Evolutionary conservation across 768 basidiomycete genomes (phyloP).

Genomic region (Dentipellis sp.): DNA sequence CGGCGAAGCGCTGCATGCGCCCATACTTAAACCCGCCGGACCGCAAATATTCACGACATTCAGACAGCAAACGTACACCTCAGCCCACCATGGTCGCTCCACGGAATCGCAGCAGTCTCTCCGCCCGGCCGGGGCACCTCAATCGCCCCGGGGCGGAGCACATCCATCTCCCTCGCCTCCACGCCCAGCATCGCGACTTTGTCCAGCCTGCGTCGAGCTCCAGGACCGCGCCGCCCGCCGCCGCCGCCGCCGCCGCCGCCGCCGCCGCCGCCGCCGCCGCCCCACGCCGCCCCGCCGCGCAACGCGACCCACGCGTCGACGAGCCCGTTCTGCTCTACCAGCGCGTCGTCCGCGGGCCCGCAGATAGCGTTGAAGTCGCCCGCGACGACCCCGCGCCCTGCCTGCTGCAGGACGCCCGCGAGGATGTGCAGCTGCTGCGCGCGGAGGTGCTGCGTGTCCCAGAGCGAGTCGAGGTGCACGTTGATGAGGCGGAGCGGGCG

Average conservation of each 20-base stretch:
- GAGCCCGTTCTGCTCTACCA: slow-evolving; percentile 28
- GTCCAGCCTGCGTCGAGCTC: slow-evolving; percentile 20
- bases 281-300: slow-evolving; percentile 22
- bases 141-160: too few species aligned
- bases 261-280: slow-evolving; percentile 15
- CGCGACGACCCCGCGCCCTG: slow-evolving; percentile 32
- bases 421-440: slow-evolving; percentile 21
- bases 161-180: too few species aligned
- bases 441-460: slow-evolving; percentile 10
- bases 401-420: slow-evolving; percentile 29
- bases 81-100: too few species aligned
- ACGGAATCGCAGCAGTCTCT: too few species aligned
- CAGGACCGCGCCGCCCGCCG: slow-evolving; percentile 18
- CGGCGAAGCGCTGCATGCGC: too few species aligned
- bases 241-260: slow-evolving; percentile 32
- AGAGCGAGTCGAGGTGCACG: slow-evolving; percentile 28
- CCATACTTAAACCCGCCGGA: too few species aligned
- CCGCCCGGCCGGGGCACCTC: too few species aligned
- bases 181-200: slow-evolving; percentile 33
- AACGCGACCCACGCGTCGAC: slow-evolving; percentile 34
- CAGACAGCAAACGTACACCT: too few species aligned
- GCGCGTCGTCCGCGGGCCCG: slow-evolving; percentile 25
- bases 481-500: slow-evolving; percentile 28
- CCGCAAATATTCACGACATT: too few species aligned
- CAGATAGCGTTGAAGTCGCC: slow-evolving; percentile 41